Conservation (phyloP, 2,329 filamentous ascomycete species). For the Monosporascus ibericus region DNA sequence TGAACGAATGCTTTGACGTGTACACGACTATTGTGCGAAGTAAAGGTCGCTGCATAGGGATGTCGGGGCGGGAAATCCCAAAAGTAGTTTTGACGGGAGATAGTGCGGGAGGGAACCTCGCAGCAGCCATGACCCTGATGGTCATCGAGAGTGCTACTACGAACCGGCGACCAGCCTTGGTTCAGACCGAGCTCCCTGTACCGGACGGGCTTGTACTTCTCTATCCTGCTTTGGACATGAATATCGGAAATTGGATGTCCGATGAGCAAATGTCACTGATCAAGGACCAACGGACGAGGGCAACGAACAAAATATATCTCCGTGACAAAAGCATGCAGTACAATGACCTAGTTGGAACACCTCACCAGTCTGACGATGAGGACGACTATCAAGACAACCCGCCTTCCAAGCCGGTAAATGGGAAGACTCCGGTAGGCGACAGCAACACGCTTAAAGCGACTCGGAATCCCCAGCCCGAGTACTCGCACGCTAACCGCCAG, state of each 20-base stretch:
- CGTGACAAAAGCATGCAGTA: conserved; percentile 86
- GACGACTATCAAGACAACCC: conserved; percentile 39
- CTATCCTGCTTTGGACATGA: conserved; percentile 92
- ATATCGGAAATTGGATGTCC: conserved; percentile 98
- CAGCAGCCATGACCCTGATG: conserved; percentile 79
- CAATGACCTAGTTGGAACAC: conserved; percentile 74
- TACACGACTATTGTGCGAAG: conserved; percentile 69
- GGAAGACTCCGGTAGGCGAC: conserved; percentile 11
- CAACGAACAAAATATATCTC: conserved; percentile 72
- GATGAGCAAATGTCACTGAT: conserved; percentile 97
- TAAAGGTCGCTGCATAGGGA: conserved; percentile 67
- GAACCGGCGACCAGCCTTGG: conserved; percentile 48
- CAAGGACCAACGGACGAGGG: conserved; percentile 70
- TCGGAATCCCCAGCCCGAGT: conserved; percentile 41
- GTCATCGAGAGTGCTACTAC: conserved; percentile 68
- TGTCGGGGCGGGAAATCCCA: conserved; percentile 60
- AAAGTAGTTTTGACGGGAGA: conserved; percentile 71
- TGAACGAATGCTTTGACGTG: conserved; percentile 84
- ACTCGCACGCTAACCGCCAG: conserved; percentile 41
- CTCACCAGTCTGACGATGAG: conserved; percentile 73
- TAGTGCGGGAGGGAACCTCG: conserved; percentile 77
- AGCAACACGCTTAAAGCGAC: conserved; percentile 8
- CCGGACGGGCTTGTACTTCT: conserved; percentile 80
- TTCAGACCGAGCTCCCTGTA: conserved; percentile 56
- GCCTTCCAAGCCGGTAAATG: conserved; percentile 11